Percentiles rank a stretch among this genome's conserved stretches.
phyloP scores from a whole-genome alignment of 2,329 filamentous ascomycete genomes.

The Dryadomyces sulphureus region DNA sequence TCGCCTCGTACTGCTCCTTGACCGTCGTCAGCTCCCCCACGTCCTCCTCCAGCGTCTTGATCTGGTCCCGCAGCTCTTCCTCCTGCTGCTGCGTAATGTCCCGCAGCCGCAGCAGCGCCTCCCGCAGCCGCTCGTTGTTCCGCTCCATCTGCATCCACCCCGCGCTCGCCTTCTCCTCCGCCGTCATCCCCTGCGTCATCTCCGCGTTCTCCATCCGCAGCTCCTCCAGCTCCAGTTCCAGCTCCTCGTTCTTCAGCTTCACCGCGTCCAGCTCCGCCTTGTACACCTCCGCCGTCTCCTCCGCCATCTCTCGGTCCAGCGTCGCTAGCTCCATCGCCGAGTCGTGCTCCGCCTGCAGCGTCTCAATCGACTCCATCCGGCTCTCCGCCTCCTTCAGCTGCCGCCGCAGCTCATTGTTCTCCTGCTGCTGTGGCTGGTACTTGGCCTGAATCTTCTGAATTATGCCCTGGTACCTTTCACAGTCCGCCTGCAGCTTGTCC shows the following conservation, averaged over 20 bases:
- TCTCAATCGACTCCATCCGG: constrained; percentile 54
- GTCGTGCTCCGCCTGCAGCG: constrained; percentile 71
- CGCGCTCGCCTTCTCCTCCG: constrained; percentile 73
- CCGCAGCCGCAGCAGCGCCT: constrained; percentile 69
- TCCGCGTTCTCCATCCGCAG: constrained; percentile 77
- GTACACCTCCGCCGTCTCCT: constrained; percentile 73
- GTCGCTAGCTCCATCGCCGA: constrained; percentile 72
- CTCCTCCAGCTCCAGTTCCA: constrained; percentile 78
- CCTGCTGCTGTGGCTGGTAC: constrained; percentile 70
- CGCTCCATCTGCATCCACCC: constrained; percentile 88
- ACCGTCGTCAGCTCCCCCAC: constrained; percentile 50
- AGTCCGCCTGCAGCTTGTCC: constrained; percentile 60
- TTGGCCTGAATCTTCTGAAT: constrained; percentile 86
- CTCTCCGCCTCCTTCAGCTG: constrained; percentile 62
- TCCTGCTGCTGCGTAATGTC: constrained; percentile 82
- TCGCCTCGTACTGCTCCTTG: constrained; percentile 54
- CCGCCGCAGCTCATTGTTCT: constrained; percentile 62
- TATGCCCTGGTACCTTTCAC: constrained; percentile 66
- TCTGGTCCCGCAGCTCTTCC: constrained; percentile 59
- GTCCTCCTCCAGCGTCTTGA: constrained; percentile 59
- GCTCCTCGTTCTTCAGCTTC: constrained; percentile 64
- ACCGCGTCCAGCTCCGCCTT: constrained; percentile 69
- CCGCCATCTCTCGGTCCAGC: constrained; percentile 89
- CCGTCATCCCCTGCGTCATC: constrained; percentile 67
- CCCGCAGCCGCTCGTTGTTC: constrained; percentile 73